phyloP scores from a whole-genome alignment of 495 filamentous ascomycete species.

The Aspergillus asperescens region DNA sequence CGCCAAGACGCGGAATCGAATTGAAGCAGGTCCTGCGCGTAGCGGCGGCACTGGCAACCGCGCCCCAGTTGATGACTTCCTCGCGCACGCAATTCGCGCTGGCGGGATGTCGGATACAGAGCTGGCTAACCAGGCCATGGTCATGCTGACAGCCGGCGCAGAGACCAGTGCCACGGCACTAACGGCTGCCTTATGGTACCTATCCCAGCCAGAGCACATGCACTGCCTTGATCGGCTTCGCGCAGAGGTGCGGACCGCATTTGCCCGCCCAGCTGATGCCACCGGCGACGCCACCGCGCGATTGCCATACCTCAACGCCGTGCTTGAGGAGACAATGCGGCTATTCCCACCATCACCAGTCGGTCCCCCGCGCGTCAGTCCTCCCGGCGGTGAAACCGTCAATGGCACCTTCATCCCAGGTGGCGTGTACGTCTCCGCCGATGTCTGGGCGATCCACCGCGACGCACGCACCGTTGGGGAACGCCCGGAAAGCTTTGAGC shows the following conservation, averaged over 20 bases:
- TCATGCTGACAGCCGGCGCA: not conserved
- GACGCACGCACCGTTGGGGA: not conserved
- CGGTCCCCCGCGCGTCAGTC: conserved; percentile 4
- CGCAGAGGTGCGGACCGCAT: not conserved
- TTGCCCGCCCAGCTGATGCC: not conserved
- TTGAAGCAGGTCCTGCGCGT: not conserved
- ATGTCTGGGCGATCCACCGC: not conserved
- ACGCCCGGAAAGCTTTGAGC: not conserved
- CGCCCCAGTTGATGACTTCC: not conserved
- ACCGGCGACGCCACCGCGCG: not conserved
- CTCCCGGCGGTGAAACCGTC: conserved; percentile 1
- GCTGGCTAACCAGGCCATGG: not conserved
- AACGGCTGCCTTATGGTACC: not conserved
- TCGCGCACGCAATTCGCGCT: not conserved
- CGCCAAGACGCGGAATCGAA: not conserved
- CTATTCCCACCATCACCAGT: conserved; percentile 6
- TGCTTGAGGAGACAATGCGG: conserved; percentile 7
- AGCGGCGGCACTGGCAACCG: no score
- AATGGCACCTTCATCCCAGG: conserved; percentile 1
- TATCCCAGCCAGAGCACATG: not conserved
- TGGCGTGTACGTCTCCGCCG: not conserved
- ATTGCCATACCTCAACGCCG: conserved; percentile 5
- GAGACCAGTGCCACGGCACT: not conserved
- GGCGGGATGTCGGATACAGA: not conserved
- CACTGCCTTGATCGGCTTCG: not conserved